phyloP scores from a whole-genome alignment of 441 rosid species.

The Capsella rubella region DNA sequence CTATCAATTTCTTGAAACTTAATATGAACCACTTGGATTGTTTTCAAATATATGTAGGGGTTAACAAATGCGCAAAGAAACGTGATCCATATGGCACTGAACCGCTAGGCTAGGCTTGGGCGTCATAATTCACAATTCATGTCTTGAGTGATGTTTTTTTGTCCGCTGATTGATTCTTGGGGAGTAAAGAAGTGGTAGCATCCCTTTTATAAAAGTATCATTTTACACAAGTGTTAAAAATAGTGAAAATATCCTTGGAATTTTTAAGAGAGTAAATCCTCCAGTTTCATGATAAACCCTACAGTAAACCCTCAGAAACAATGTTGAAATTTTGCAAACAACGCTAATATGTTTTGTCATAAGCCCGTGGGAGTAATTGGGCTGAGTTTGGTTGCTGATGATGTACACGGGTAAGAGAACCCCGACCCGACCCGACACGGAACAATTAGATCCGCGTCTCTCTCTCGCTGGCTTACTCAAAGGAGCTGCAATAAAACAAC shows the following conservation, averaged over 20 bases:
- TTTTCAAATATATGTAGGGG: constrained; percentile 50
- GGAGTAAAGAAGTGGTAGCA: constrained; percentile 16
- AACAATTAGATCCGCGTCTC: constrained; percentile 1
- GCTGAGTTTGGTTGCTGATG: constrained; percentile 8
- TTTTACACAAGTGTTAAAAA: neutral
- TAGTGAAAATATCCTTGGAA: neutral
- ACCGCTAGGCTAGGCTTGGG: constrained; percentile 44
- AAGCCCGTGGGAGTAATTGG: constrained; percentile 23
- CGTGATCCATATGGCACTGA: constrained; percentile 57
- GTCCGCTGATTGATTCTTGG: constrained; percentile 28
- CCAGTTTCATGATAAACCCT: neutral
- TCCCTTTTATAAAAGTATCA: constrained; percentile 31
- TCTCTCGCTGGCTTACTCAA: neutral
- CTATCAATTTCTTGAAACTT: constrained; percentile 7
- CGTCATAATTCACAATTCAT: constrained; percentile 14
- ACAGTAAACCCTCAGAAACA: neutral
- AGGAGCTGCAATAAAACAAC: constrained; percentile 5
- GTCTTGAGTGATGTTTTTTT: constrained; percentile 31
- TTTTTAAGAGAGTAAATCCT: constrained; percentile 2
- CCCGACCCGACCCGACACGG: constrained; percentile 24
- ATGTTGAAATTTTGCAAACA: too few species aligned
- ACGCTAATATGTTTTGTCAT: too few species aligned
- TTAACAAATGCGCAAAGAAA: constrained; percentile 58
- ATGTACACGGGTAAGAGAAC: neutral
- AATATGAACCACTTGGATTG: constrained; percentile 25